phyloP scores from a whole-genome alignment of 2,329 filamentous ascomycete genomes.

The Alternaria sp. region DNA sequence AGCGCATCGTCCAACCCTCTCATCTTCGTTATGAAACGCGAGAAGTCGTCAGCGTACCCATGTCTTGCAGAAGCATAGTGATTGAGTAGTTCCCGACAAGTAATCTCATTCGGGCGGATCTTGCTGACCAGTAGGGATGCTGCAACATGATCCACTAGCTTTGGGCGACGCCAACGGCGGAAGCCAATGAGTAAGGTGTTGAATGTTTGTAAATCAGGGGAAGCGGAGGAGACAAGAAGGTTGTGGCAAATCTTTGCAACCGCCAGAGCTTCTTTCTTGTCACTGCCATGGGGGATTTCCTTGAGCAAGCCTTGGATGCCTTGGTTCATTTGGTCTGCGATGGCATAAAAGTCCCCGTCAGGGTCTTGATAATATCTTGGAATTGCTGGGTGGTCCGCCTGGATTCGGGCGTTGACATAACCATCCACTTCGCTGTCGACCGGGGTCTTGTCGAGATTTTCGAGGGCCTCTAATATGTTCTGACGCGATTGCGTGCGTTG shows the following conservation, averaged over 20 bases:
- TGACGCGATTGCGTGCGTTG: slow-evolving; percentile 14
- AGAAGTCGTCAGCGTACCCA: slow-evolving; percentile 41
- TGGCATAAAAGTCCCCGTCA: slow-evolving; percentile 45
- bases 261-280: slow-evolving; percentile 23
- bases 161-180: slow-evolving; percentile 34
- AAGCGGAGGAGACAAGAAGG: slow-evolving; percentile 67
- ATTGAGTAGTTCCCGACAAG: slow-evolving; percentile 52
- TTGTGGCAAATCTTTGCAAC: slow-evolving; percentile 64
- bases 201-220: slow-evolving; percentile 73
- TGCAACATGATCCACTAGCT: slow-evolving; percentile 42
- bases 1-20: slow-evolving; percentile 51
- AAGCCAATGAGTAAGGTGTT: slow-evolving; percentile 76
- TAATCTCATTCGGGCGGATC: slow-evolving; percentile 57
- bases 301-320: slow-evolving; percentile 36
- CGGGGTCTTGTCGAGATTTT: slow-evolving; percentile 18
- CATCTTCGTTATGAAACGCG: slow-evolving; percentile 52
- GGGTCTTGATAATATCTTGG: slow-evolving; percentile 51
- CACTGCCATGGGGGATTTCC: slow-evolving; percentile 21
- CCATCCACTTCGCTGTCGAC: slow-evolving; percentile 24
- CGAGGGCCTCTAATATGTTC: slow-evolving; percentile 28
- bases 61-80: slow-evolving; percentile 49
- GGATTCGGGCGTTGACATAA: slow-evolving; percentile 15
- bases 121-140: slow-evolving; percentile 46
- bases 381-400: slow-evolving; percentile 20
- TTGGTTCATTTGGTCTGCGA: slow-evolving; percentile 41